phyloP scores from a whole-genome alignment of 257 asterid species.

The Echites panduratus region DNA sequence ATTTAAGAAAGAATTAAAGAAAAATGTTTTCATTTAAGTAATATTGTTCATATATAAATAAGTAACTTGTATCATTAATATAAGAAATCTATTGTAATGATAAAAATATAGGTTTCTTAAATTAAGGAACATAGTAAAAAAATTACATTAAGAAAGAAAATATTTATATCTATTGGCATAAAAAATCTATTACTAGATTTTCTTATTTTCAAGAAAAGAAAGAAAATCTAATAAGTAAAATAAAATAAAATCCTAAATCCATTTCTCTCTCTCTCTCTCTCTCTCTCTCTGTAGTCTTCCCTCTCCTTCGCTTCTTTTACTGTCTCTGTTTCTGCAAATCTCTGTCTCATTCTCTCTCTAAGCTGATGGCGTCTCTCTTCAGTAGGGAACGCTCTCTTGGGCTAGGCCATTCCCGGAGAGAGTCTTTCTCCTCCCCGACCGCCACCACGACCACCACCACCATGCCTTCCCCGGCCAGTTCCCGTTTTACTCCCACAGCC shows the following conservation, averaged over 20 bases:
- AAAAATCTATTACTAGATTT: neutral
- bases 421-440: constrained; percentile 8
- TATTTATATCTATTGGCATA: neutral
- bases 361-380: constrained; percentile 14
- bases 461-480: neutral
- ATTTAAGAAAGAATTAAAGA: too few species aligned
- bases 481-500: neutral
- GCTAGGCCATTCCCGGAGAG: constrained; percentile 10
- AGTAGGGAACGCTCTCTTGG: constrained; percentile 1
- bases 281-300: neutral
- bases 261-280: neutral
- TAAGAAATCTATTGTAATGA: too few species aligned
- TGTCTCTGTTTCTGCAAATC: neutral
- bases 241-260: neutral
- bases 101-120: too few species aligned
- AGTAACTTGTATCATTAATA: too few species aligned
- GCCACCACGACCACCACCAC: constrained; percentile 2
- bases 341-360: neutral
- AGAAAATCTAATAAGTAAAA: neutral
- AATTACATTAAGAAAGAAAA: too few species aligned
- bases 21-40: too few species aligned
- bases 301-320: neutral
- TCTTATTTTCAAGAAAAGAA: neutral
- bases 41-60: too few species aligned
- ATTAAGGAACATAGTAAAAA: too few species aligned